Conservation (phyloP, 805 yeast species). For the Tetrapisispora fleetii region DNA sequence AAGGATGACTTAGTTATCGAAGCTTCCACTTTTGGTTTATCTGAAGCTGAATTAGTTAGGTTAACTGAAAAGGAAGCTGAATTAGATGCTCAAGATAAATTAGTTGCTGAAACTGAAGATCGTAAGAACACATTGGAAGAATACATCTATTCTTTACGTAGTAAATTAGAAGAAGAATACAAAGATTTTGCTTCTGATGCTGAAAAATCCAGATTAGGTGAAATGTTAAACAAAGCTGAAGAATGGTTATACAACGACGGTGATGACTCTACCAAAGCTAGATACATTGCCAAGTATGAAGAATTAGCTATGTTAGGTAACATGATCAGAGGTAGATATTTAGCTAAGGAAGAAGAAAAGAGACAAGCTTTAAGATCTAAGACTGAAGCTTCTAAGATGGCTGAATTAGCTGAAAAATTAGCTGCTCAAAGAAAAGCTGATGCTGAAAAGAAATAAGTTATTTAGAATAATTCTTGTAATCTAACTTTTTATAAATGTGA, state of each 20-base stretch:
- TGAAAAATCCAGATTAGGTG: conserved; percentile 72
- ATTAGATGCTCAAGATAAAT: conserved; percentile 81
- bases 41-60: conserved; percentile 44
- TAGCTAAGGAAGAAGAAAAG: conserved; percentile 88
- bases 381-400: conserved; percentile 76
- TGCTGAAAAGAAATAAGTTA: conserved; percentile 21
- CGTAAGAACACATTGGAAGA: conserved; percentile 97
- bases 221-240: conserved; percentile 73
- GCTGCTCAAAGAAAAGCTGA: conserved; percentile 66
- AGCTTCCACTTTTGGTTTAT: conserved; percentile 51
- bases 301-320: conserved; percentile 92
- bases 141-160: conserved; percentile 93
- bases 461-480: conserved; percentile 1
- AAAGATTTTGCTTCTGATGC: conserved; percentile 77
- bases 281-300: conserved; percentile 93
- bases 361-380: conserved; percentile 77
- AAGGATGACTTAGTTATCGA: conserved; percentile 62
- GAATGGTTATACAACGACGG: conserved; percentile 98
- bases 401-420: conserved; percentile 72
- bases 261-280: conserved; percentile 89
- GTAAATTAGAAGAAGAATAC: conserved; percentile 87
- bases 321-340: conserved; percentile 88
- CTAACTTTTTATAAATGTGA: conserved; percentile 1
- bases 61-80: conserved; percentile 72
- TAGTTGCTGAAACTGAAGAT: conserved; percentile 97